phyloP scores from a whole-genome alignment of 805 yeast genomes.

The Candida morakotiae region DNA sequence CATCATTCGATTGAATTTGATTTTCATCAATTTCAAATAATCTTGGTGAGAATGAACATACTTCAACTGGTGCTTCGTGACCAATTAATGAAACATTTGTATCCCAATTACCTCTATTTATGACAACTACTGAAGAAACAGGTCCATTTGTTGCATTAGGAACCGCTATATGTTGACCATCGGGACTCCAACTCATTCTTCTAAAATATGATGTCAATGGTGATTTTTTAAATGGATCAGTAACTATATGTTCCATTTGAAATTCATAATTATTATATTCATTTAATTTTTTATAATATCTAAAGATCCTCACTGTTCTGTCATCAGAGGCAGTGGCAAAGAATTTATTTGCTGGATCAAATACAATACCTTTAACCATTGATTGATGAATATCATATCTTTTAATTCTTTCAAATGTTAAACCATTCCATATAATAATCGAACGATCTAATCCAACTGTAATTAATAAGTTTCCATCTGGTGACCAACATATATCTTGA shows the following conservation, averaged over 20 bases:
- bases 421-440: slow-evolving; percentile 90
- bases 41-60: slow-evolving; percentile 69
- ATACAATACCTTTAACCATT: slow-evolving; percentile 93
- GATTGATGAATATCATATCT: slow-evolving; percentile 91
- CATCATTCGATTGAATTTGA: slow-evolving; percentile 15
- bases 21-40: slow-evolving; percentile 33
- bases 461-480: slow-evolving; percentile 84
- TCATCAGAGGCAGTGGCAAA: slow-evolving; percentile 98
- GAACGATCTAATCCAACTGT: slow-evolving; percentile 94
- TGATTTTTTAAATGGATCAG: slow-evolving; percentile 81
- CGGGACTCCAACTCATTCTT: slow-evolving; percentile 86
- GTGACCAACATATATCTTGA: slow-evolving; percentile 98
- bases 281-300: slow-evolving; percentile 65
- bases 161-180: slow-evolving; percentile 81
- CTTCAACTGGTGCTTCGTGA: slow-evolving; percentile 84
- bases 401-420: slow-evolving; percentile 84
- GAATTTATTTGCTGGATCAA: slow-evolving; percentile 97
- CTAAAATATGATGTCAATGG: slow-evolving; percentile 91
- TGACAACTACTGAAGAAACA: slow-evolving; percentile 66
- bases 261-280: slow-evolving; percentile 68
- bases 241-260: slow-evolving; percentile 76
- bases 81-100: slow-evolving; percentile 72
- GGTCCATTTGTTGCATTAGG: slow-evolving; percentile 87
- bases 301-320: slow-evolving; percentile 79
- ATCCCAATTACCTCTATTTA: slow-evolving; percentile 78